Base-by-base conservation (phyloP, 345 rosid species). In the Camelina sativa region DNA sequence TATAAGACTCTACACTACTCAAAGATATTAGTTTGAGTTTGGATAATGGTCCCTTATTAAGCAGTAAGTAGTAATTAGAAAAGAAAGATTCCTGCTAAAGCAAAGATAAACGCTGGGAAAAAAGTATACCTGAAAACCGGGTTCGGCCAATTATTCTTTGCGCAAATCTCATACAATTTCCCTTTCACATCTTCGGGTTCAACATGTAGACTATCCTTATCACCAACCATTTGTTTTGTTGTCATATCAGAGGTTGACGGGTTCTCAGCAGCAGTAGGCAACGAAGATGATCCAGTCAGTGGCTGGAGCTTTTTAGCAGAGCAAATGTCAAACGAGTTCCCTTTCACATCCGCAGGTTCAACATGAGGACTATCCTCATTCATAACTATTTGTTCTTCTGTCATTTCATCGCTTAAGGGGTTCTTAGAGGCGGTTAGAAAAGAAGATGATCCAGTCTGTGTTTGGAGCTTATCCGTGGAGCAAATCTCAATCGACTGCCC, bases 111-210 rank as follows among this genome's bases (percentile, higher is more conserved):
- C 4, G 16, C 5, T 11, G 19, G 47, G 6, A 28, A 28, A 12
- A 40, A 53, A 5, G 10, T 78, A 43, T 81, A 86, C 93, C 62
- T 75, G 85, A 81, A 88, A 44, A 1, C 61, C 2, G 91, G 96
- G 32, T 80, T 83, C 7, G 82, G 57, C 91, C 89, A 88, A 60
- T 84, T 88, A 34, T 80, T 80, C 71, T 76, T 88, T 72, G 23
- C 0, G 16, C 64, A 59, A 10, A 59, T 35, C 4, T 5, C 1
- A 59, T 11, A 5, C 64, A 59, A 59, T 25, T 17, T 35, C 12
- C 25, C 6, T 17, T 35, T 35, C 25, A 12, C 23, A 15, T 3
- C 2, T 1, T 34, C 23, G 2, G 44, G 25, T 34, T 19, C n/a
- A 58, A n/a, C 20, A 38, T 11, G 30, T 19, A 4, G 65, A 38